Evolutionary conservation across 2,329 filamentous ascomycete genomes (phyloP).

Genomic region (Magnaporthiopsis poae): DNA sequence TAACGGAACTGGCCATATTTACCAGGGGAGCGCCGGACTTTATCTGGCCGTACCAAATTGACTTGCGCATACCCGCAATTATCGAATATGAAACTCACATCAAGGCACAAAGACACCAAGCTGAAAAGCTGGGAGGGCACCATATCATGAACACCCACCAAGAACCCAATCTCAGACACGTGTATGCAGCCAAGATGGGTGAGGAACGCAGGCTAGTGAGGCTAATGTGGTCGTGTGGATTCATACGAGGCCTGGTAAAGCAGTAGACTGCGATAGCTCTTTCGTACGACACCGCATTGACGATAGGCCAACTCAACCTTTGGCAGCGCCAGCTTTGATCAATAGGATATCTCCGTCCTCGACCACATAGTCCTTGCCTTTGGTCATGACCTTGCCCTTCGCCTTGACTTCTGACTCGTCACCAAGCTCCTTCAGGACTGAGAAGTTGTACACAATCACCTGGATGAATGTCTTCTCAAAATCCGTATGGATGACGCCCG

Average conservation of each 20-base stretch:
- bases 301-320: conserved; percentile 38
- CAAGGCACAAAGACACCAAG: neutral
- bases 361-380: conserved; percentile 93
- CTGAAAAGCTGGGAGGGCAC: neutral
- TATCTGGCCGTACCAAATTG: too few species aligned
- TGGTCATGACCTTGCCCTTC: conserved; percentile 94
- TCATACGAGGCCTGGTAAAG: neutral
- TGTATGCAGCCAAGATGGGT: neutral
- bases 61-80: neutral
- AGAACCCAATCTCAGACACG: neutral
- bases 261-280: neutral
- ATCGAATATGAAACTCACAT: neutral
- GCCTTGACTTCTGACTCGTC: conserved; percentile 78
- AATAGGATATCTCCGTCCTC: conserved; percentile 75
- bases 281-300: neutral
- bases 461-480: conserved; percentile 99
- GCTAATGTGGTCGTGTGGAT: neutral
- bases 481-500: conserved; percentile 94
- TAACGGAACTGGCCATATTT: neutral
- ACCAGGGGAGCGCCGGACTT: too few species aligned
- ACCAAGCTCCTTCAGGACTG: conserved; percentile 68
- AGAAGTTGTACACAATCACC: conserved; percentile 85
- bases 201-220: neutral
- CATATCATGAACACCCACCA: neutral
- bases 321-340: conserved; percentile 82